These are phyloP conservation scores for Galerina marginata DNA, from an alignment of 768 basidiomycete species.

Conservation along the genomic window DNA sequence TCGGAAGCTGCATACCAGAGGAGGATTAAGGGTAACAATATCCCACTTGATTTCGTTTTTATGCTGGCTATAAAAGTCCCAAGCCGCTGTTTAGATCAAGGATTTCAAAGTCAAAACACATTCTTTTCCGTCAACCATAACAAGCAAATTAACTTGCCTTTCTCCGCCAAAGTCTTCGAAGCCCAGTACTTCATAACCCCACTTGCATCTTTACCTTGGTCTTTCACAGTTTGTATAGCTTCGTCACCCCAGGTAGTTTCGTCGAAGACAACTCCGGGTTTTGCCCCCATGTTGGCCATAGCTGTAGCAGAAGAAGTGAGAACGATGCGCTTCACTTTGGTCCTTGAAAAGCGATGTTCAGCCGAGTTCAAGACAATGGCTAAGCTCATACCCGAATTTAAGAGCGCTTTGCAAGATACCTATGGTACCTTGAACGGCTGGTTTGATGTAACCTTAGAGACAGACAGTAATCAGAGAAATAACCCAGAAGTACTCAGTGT, in stretches of 20 bases:
- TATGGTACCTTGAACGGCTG: constrained; percentile 75
- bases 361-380: not conserved
- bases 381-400: constrained; percentile 50
- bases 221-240: constrained; percentile 47
- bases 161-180: constrained; percentile 71
- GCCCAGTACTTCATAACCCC: constrained; percentile 56
- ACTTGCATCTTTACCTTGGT: constrained; percentile 52
- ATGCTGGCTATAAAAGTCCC: constrained; percentile 48
- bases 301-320: constrained; percentile 68
- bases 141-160: constrained; percentile 36
- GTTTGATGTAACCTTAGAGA: constrained; percentile 62
- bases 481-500: not conserved
- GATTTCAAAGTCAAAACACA: not conserved
- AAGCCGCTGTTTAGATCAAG: constrained; percentile 39
- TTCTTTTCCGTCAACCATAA: not conserved
- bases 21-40: constrained; percentile 58
- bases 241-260: constrained; percentile 69
- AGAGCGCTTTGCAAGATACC: constrained; percentile 63
- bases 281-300: constrained; percentile 35
- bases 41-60: constrained; percentile 54
- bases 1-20: constrained; percentile 41
- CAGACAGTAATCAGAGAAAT: not conserved
- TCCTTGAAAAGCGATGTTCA: constrained; percentile 26
- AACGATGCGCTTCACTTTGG: constrained; percentile 67
- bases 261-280: constrained; percentile 36